phyloP scores from a whole-genome alignment of 768 basidiomycete genomes.

The Mycena galopus region DNA sequence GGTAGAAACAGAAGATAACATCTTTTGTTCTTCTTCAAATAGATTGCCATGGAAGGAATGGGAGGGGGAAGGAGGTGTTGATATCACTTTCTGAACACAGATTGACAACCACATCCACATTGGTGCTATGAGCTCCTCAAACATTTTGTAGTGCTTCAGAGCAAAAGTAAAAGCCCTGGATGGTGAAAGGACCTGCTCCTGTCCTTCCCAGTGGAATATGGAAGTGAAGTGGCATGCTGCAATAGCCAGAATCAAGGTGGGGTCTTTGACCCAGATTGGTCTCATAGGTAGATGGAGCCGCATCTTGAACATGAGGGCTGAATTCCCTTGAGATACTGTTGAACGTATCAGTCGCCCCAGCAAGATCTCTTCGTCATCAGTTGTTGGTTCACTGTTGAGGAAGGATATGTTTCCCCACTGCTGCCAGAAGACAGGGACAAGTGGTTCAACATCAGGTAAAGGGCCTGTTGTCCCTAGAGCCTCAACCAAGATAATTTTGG shows the following conservation, averaged over 20 bases:
- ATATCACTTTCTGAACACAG: not conserved
- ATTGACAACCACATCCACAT: conserved; percentile 19
- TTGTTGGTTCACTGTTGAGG: too few species aligned
- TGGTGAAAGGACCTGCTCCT: not conserved
- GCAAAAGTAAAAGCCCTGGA: not conserved
- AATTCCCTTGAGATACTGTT: not conserved
- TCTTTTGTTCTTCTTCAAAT: too few species aligned
- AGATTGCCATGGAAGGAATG: too few species aligned
- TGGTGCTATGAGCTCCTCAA: not conserved
- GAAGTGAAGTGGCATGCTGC: not conserved
- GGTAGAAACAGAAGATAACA: too few species aligned
- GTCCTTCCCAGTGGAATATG: not conserved
- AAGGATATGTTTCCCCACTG: not conserved
- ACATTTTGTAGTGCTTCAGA: not conserved
- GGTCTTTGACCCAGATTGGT: not conserved
- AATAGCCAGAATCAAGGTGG: not conserved
- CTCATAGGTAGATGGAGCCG: not conserved
- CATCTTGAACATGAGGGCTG: not conserved
- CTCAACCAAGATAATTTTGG: too few species aligned
- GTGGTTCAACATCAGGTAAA: not conserved
- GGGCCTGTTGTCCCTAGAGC: not conserved
- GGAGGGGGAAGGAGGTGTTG: too few species aligned
- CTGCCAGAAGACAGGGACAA: not conserved
- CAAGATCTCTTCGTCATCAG: not conserved
- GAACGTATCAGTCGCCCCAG: not conserved